These are phyloP conservation scores for Aquanectria penicillioides DNA, from an alignment of 2,329 filamentous ascomycete genomes.

Conservation along the genomic window DNA sequence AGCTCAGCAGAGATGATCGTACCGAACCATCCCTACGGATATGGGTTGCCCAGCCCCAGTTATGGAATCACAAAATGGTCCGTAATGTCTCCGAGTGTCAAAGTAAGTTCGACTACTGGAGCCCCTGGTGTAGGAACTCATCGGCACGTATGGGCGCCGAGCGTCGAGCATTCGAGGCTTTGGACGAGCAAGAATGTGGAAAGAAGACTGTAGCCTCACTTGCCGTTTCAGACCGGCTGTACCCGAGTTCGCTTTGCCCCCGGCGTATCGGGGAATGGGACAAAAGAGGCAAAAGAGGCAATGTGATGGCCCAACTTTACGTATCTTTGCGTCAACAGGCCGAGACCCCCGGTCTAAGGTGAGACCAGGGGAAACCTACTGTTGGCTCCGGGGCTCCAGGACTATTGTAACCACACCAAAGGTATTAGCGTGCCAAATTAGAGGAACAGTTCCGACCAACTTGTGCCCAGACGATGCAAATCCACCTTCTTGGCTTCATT, in stretches of 20 bases:
- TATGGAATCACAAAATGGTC: background rate
- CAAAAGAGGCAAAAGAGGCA: constrained; percentile 8
- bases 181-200: too few species aligned
- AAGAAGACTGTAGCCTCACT: too few species aligned
- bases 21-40: background rate
- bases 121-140: too few species aligned
- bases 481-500: background rate
- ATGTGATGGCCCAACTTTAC: background rate
- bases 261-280: background rate
- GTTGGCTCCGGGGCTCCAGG: background rate
- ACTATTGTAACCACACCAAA: background rate
- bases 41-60: background rate
- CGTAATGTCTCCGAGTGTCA: background rate
- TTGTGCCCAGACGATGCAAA: background rate
- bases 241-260: background rate
- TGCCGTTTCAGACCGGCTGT: background rate
- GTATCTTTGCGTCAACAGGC: background rate
- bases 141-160: too few species aligned
- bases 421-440: constrained; percentile 1
- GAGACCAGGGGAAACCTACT: background rate
- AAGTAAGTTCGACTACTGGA: background rate
- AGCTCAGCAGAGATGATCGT: too few species aligned
- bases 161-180: too few species aligned
- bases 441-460: too few species aligned
- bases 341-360: background rate